Evolutionary conservation across 192 early-diverging fungal species (phyloP).

Genomic region (Umbelopsis ramanniana): DNA sequence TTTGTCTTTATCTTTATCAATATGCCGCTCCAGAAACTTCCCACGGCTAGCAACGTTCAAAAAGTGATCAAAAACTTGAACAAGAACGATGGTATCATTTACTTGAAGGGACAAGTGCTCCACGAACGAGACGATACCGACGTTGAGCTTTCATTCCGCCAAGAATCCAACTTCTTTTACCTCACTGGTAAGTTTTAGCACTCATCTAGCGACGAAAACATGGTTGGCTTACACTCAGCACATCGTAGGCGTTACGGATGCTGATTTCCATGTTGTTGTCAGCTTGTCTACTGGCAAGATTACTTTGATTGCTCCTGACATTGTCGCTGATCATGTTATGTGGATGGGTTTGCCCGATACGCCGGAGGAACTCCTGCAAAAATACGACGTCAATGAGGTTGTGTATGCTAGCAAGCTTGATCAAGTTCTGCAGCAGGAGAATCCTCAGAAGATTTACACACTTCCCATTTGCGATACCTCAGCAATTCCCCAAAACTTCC

Average conservation of each 20-base stretch:
- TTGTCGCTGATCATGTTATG: constrained; percentile 68
- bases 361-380: constrained; percentile 50
- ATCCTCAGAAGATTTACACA: constrained; percentile 50
- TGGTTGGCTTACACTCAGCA: neutral
- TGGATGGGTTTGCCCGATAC: constrained; percentile 80
- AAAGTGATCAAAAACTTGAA: constrained; percentile 64
- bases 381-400: constrained; percentile 76
- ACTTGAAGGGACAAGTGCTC: constrained; percentile 58
- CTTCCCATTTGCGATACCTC: constrained; percentile 27
- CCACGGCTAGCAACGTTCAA: constrained; percentile 66
- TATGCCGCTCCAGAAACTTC: constrained; percentile 44
- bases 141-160: constrained; percentile 81
- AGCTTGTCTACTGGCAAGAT: constrained; percentile 65
- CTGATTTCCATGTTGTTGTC: constrained; percentile 72
- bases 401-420: constrained; percentile 61
- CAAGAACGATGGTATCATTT: constrained; percentile 60
- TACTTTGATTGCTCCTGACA: constrained; percentile 71
- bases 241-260: constrained; percentile 64
- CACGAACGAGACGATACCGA: constrained; percentile 73
- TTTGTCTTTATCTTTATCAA: constrained; percentile 7
- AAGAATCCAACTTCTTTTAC: constrained; percentile 89
- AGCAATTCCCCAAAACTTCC: constrained; percentile 35
- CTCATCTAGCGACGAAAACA: neutral
- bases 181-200: constrained; percentile 53
- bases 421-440: constrained; percentile 45